Base-by-base conservation (phyloP, 2,329 filamentous ascomycete species). In the Colletotrichum kahawae region DNA sequence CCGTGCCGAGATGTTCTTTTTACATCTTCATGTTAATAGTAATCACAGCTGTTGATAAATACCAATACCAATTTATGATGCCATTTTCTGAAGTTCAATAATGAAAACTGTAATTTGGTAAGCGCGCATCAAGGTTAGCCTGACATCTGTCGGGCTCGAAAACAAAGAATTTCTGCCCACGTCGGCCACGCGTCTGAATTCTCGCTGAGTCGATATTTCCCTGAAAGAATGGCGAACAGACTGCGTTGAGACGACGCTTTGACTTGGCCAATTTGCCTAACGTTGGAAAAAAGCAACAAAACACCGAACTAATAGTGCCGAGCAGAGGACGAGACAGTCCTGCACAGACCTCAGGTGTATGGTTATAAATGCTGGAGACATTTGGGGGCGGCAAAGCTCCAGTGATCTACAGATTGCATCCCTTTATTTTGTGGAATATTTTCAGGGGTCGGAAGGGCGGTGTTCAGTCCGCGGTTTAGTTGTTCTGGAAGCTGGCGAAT, bases 41-140 rank as follows among this genome's bases (percentile, higher is more conserved):
- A 48, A n/a, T 48, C 43, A 48, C n/a, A 48, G 13, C n/a, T 48
- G 43, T 48, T 48, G 43, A 48, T 48, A 48, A 48, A 48, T 48
- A 13, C 43, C 43, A 48, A 48, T 48, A 21, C 43, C 43, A 48
- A 21, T 48, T 48, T 48, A 21, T 48, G 43, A 48, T 48, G n/a
- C n/a, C 43, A 48, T 48, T 12, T 13, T 21, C 43, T 13, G 43
- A 48, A 48, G 18, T 7, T 4, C 5, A 4, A 4, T 12, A 3
- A 48, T 13, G 2, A 21, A 48, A 0, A 4, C 5, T 7, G 10
- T 48, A 10, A 0, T 4, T 21, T 21, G 1, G 2, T 21, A 4
- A 48, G 10, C 43, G 36, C 16, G n/a, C n/a, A 48, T 21, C 43
- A 48, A 48, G n/a, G 43, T 48, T 48, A 4, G 43, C 43, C n/a